These are phyloP conservation scores for Cryptosporidium ryanae DNA, from an alignment of 169 alveolate genomes.

Conservation along the genomic window DNA sequence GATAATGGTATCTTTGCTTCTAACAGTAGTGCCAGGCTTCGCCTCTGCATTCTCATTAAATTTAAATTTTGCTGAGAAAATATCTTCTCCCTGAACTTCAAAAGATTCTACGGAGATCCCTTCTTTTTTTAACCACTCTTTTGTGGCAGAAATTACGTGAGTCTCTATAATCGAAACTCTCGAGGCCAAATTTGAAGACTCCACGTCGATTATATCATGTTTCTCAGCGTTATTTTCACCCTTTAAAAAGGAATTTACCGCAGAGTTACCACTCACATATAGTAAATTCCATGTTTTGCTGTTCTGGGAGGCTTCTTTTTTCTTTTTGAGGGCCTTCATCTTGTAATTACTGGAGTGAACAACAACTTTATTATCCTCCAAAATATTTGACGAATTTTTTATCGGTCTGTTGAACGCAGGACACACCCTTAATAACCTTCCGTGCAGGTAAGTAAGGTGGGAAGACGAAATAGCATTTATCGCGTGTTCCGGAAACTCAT, in stretches of 20 bases:
- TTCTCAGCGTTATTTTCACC: conserved; percentile 83
- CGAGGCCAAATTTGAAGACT: conserved; percentile 86
- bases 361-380: conserved; percentile 81
- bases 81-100: conserved; percentile 79
- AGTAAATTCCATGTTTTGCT: conserved; percentile 94
- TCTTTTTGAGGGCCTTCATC: conserved; percentile 82
- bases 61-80: conserved; percentile 27
- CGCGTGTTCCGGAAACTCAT: conserved; percentile 84
- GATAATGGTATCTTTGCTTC: conserved; percentile 78
- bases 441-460: conserved; percentile 79
- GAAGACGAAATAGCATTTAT: conserved; percentile 79
- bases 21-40: conserved; percentile 74
- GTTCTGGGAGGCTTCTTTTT: conserved; percentile 84
- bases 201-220: conserved; percentile 87
- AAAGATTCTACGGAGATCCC: conserved; percentile 90
- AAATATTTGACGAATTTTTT: conserved; percentile 71
- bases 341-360: conserved; percentile 83
- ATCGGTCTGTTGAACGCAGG: conserved; percentile 75
- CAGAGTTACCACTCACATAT: conserved; percentile 93
- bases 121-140: conserved; percentile 93
- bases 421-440: conserved; percentile 78
- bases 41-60: conserved; percentile 32
- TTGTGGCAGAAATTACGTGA: conserved; percentile 90
- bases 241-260: conserved; percentile 88
- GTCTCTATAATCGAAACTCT: conserved; percentile 93